Base-by-base conservation (phyloP, 2,329 filamentous ascomycete species). In the Verticillium zaregamsianum region DNA sequence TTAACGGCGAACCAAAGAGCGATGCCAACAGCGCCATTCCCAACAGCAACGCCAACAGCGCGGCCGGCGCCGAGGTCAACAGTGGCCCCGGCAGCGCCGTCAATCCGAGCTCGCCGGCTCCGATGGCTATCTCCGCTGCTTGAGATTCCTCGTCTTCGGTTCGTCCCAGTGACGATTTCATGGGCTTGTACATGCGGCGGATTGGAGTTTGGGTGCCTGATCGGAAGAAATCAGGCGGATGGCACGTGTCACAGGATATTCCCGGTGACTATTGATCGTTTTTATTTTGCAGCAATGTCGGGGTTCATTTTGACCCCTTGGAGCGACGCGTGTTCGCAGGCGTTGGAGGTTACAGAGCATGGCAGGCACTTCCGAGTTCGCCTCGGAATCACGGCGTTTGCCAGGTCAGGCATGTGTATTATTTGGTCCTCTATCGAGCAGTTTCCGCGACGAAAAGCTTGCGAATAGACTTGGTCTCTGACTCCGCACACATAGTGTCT, bases 21-120 rank as follows among this genome's bases (percentile, higher is more conserved):
- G 79, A 77, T 60, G 74, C 69, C 65, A 78, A 76, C 64, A 79
- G 76, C 68, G 77, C 77, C 64, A 76, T 76, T 33, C 54, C 54
- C 9, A 61, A 66, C 56, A 62, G 65, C 40, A 59, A 61, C 54
- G 39, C 55, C 33, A 57, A 60, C 59, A 55, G 40, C 25, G 76
- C 74, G 15, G 74, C 65, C 58, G 84, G 84, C 54, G 77, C 80
- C 31, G 85, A 87, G 68, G 84, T 84, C 76, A 78, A 74, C 60
- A 85, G 81, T 67, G 73, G 73, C 12, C 71, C 76, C 3, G 76
- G 81, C 9, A 86, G 82, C 67, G 58, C 31, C 20, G 67, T 83
- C 14, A 73, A 79, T n/a, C 79, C 78, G 7, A 81, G 80, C 59
- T 86, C 84, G 7, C 82, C 84, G 0, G 79, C 77, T 17, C 82